Conservation (phyloP, 345 rosid genomes). For the Brassica cretica region DNA sequence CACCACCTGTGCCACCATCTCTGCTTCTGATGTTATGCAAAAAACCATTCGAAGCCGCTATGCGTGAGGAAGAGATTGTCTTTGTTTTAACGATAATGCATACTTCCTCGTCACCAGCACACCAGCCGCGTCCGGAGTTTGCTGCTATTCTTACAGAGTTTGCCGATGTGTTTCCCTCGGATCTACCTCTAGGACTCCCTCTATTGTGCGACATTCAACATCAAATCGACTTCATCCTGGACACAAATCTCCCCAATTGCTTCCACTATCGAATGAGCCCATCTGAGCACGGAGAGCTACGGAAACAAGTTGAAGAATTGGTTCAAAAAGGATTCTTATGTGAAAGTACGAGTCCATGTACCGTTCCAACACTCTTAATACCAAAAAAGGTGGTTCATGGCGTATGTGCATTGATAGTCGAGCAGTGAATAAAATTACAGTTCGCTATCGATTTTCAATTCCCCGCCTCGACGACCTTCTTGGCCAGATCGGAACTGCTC, state of each 20-base stretch:
- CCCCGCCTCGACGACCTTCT: too few relatives aligned
- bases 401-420: too few relatives aligned
- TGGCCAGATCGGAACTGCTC: too few relatives aligned
- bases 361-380: too few relatives aligned
- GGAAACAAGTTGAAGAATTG: too few relatives aligned
- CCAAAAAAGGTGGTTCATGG: too few relatives aligned
- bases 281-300: too few relatives aligned
- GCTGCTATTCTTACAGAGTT: neutral
- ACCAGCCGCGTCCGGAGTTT: neutral
- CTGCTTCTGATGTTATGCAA: too few relatives aligned
- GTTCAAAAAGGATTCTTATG: too few relatives aligned
- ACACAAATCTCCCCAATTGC: neutral
- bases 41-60: neutral
- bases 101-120: neutral
- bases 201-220: neutral
- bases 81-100: neutral
- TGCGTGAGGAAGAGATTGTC: neutral
- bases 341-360: too few relatives aligned
- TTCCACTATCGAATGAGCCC: neutral
- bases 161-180: neutral
- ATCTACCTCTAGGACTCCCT: neutral
- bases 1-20: neutral
- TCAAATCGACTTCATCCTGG: neutral
- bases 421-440: too few relatives aligned
- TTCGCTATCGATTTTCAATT: too few relatives aligned